Evolutionary conservation across 257 asterid genomes (phyloP).

Genomic region (Euphrasia confusa): DNA sequence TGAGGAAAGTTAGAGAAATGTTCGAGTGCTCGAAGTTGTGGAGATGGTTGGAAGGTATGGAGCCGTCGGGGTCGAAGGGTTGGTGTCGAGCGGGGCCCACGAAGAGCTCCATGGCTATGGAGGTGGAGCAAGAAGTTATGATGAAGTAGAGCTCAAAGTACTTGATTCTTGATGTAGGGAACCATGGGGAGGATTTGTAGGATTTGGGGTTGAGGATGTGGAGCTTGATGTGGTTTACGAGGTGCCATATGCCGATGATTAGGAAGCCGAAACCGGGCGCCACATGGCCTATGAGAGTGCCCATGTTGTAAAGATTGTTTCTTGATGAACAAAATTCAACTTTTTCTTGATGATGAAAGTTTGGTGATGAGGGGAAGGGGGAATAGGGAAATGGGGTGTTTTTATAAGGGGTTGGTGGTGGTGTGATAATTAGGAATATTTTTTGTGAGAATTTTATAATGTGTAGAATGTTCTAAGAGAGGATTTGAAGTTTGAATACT

Average conservation of each 20-base stretch:
- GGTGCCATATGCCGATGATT: slow-evolving; percentile 74
- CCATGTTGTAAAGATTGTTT: slow-evolving; percentile 37
- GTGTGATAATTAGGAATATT: background rate
- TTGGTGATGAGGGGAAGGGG: slow-evolving; percentile 20
- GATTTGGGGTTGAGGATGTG: slow-evolving; percentile 54
- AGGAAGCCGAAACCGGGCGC: slow-evolving; percentile 85
- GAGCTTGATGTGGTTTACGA: slow-evolving; percentile 62
- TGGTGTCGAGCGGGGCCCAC: slow-evolving; percentile 73
- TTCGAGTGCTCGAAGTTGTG: slow-evolving; percentile 86
- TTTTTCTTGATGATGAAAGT: background rate
- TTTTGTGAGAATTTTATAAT: background rate
- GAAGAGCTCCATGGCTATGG: slow-evolving; percentile 84
- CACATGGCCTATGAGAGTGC: slow-evolving; percentile 72
- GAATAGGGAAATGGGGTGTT: slow-evolving; percentile 9
- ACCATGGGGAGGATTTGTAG: slow-evolving; percentile 72
- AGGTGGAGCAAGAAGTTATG: slow-evolving; percentile 40
- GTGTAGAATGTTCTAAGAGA: slow-evolving; percentile 33
- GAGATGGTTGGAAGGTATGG: slow-evolving; percentile 78
- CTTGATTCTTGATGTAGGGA: slow-evolving; percentile 56
- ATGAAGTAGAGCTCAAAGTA: slow-evolving; percentile 72
- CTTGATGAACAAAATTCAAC: background rate
- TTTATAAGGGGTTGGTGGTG: slow-evolving; percentile 23
- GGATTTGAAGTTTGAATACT: slow-evolving; percentile 27
- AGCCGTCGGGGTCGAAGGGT: slow-evolving; percentile 72
- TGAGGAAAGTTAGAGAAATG: slow-evolving; percentile 59